Evolutionary conservation across 2,329 filamentous ascomycete genomes (phyloP).

Genomic region (Paecilomyces variotii): DNA sequence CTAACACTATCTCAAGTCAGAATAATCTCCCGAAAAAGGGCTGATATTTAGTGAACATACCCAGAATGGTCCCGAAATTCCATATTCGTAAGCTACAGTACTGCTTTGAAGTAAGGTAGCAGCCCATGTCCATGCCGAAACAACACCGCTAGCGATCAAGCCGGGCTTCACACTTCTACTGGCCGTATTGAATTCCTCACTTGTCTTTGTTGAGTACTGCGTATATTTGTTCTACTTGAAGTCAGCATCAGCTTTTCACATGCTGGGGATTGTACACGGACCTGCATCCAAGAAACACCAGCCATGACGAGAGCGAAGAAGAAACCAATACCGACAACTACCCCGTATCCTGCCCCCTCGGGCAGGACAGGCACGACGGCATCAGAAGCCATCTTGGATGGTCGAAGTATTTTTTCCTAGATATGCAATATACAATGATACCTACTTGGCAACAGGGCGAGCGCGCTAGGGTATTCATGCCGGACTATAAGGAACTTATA

Average conservation of each 20-base stretch:
- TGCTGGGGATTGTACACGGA: neutral
- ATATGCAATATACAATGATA: neutral
- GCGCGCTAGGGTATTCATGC: neutral
- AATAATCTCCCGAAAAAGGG: neutral
- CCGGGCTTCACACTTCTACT: conserved; percentile 14
- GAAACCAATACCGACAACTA: neutral
- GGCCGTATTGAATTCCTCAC: conserved; percentile 13
- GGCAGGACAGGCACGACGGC: neutral
- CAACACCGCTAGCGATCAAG: conserved; percentile 15
- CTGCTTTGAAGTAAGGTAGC: conserved; percentile 25
- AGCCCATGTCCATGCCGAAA: conserved; percentile 14
- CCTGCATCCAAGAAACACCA: neutral
- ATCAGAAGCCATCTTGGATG: neutral
- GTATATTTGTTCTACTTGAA: conserved; percentile 13
- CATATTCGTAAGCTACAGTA: conserved; percentile 29
- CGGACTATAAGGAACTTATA: neutral
- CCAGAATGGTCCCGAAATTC: conserved; percentile 30
- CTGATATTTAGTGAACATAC: conserved; percentile 1
- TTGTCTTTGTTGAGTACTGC: conserved; percentile 9
- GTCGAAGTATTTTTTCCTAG: neutral
- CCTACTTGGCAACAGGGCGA: neutral
- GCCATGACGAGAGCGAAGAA: neutral
- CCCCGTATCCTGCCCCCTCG: neutral
- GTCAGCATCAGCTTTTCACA: neutral
- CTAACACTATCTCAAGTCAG: neutral